Evolutionary conservation across 768 basidiomycete genomes (phyloP).

Genomic region (Hygrocybe coccinea): DNA sequence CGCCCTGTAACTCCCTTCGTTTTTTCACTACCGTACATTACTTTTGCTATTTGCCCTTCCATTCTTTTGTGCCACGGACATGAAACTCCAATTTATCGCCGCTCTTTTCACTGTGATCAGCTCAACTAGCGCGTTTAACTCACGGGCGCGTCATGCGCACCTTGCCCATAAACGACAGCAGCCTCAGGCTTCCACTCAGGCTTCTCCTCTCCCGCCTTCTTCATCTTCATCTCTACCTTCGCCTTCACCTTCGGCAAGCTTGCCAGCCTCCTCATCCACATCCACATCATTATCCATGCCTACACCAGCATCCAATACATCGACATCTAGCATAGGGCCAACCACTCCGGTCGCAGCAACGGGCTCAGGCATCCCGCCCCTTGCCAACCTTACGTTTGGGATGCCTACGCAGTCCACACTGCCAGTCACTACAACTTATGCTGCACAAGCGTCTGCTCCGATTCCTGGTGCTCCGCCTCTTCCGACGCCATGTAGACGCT

Average conservation of each 20-base stretch:
- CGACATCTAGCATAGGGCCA: not conserved
- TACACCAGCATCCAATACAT: too few species aligned
- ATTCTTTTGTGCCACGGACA: slow-evolving; percentile 21
- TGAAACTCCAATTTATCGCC: slow-evolving; percentile 44
- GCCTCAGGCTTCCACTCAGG: slow-evolving; percentile 4
- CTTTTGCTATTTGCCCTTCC: not conserved
- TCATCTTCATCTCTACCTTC: too few species aligned
- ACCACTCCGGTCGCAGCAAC: slow-evolving; percentile 10
- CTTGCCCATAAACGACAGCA: slow-evolving; percentile 40
- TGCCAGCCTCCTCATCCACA: too few species aligned
- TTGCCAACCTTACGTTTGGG: too few species aligned
- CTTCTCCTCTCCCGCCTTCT: too few species aligned
- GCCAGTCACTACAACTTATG: slow-evolving; percentile 12
- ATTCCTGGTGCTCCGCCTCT: slow-evolving; percentile 61
- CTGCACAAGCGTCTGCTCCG: slow-evolving; percentile 36
- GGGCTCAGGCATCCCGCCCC: not conserved
- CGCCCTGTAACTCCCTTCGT: too few species aligned
- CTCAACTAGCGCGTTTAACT: slow-evolving; percentile 33
- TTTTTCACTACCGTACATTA: slow-evolving; percentile 14
- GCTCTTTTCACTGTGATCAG: slow-evolving; percentile 43
- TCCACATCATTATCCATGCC: too few species aligned
- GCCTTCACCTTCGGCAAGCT: too few species aligned
- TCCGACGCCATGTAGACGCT: slow-evolving; percentile 55
- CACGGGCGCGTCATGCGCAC: slow-evolving; percentile 34
- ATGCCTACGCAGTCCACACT: too few species aligned